Evolutionary conservation across 768 basidiomycete genomes (phyloP), one percentile per base, ranked within the genome.

Genomic region (Hygrocybe punicea): DNA sequence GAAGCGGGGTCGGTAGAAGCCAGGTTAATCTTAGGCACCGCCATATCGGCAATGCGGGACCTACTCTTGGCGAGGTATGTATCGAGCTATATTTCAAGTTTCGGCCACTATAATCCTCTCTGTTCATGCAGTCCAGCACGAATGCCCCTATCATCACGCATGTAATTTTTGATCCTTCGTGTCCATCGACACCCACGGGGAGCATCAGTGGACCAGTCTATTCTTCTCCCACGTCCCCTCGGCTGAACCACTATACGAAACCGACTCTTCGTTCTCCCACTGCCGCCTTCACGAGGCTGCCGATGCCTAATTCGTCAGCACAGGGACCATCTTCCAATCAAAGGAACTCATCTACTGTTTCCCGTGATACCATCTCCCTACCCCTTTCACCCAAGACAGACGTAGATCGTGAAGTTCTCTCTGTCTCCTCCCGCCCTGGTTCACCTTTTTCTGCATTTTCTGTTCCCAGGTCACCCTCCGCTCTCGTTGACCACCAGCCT

Each of bases 91-190:
- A 4, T 50, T 7, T 29, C 14, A 16, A 33, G 21, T 11, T 6
- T 23, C 5, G 34, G 13, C 45, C 4, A 1, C 23, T 34, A 9
- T 61, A 84, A 83, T 77, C 79, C 2, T 78, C 78, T 57, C n/a
- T n/a, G n/a, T 62, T 73, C 1, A 23, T 47, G 4, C 45, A 24
- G 14, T 63, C 69, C 19, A 73, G 82, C 45, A 73, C 81, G 5
- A 81, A 78, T 63, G 67, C 73, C 33, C 75, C 81, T 3, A 72
- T 82, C 53, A 71, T 82, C 8, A 81, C 79, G 4, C 80, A 80
- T 55, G 73, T 80, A 10, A 62, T 82, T 3, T 72, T 74, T 14
- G 77, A 81, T 61, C 56, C 52, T 35, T 67, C 67, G 36, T 42
- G 59, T 40, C 60, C 69, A 21, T 60, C 66, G 13, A 65, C 69